Percentiles rank a stretch among this genome's conserved stretches.
Evolutionary conservation across 345 rosid species (phyloP).

Genomic region (Bruguiera parviflora): DNA sequence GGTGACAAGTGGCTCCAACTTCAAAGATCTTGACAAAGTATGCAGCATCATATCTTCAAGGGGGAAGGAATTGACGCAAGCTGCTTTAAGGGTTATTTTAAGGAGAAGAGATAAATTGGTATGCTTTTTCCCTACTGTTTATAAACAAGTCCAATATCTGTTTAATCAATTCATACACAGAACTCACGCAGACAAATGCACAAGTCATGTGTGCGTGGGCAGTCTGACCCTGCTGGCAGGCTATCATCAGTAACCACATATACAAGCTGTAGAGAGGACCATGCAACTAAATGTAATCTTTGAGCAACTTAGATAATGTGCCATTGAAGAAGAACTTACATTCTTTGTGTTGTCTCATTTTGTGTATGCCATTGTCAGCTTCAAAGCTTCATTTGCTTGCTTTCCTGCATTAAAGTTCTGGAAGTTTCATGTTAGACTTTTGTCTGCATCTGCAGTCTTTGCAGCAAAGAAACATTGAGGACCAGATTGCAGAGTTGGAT

Average conservation of each 20-base stretch:
- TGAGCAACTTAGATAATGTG: too few species aligned
- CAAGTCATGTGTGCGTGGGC: too few species aligned
- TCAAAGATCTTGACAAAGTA: slow-evolving; percentile 36
- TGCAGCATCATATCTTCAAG: slow-evolving; percentile 35
- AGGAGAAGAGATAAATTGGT: slow-evolving; percentile 67
- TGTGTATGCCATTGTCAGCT: not conserved
- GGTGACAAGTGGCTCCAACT: slow-evolving; percentile 24
- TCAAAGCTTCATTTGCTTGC: not conserved
- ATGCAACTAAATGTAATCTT: too few species aligned
- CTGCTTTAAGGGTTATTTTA: slow-evolving; percentile 47
- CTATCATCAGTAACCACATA: too few species aligned
- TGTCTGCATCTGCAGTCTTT: slow-evolving; percentile 43
- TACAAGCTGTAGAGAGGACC: too few species aligned
- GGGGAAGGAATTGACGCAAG: slow-evolving; percentile 39
- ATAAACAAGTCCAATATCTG: not conserved
- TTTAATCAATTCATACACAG: not conserved
- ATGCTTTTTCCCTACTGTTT: slow-evolving; percentile 13
- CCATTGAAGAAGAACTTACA: too few species aligned
- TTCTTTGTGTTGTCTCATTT: not conserved
- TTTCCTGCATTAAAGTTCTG: slow-evolving; percentile 3
- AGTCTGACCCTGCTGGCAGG: too few species aligned
- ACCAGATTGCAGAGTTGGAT: slow-evolving; percentile 66
- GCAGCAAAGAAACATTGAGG: slow-evolving; percentile 59
- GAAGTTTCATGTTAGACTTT: slow-evolving; percentile 2
- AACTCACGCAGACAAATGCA: too few species aligned